Base-by-base conservation (phyloP, 305 asterid species). In the Solanum hybrid region DNA sequence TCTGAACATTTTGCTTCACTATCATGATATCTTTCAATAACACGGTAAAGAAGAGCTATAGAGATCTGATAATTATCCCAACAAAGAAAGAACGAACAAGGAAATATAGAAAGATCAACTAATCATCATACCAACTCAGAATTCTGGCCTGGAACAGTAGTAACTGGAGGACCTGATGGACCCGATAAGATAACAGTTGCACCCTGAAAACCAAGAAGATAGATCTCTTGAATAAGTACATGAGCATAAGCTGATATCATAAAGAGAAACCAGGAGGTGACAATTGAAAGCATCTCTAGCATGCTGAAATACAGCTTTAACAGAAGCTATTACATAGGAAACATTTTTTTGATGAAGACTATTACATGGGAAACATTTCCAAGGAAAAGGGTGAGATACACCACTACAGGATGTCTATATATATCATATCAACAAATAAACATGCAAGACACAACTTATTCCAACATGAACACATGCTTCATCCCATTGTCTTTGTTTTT, bases 181-280 rank as follows among this genome's bases (percentile, higher is more conserved):
- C 99, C 99, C 79, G 99, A 97, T 90, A 97, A 92, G 87, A 97
- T 94, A 90, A 97, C 98, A 34, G 98, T 97, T 26, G 99, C 98
- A 90, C 99, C 99, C 99, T 97, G 95, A 35, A 37, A 91, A 91
- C 86, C 89, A 92, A 90, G 51, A 89, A 40, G 31, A 88, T 42
- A 89, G 9, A 88, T 34, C 76, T 42, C 90, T 60, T 72, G 85
- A 79, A 40, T 32, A 81, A 71, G 76, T 77, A 72, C 85, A 75
- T 71, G 72, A 89, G 80, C 73, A 79, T 20, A 86, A 66, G 29
- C n/a, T 35, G 78, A 77, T 24, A 17, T 31, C 89, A 78, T 14
- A n/a, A 66, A 32, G 66, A 37, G 85, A 71, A 80, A 86, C 71
- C 27, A 16, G 73, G 10, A 81, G 31, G 36, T 64, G 81, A 38